Base-by-base conservation (phyloP, 176 grass and related monocot species). In the Tillandsia fasciculata region DNA sequence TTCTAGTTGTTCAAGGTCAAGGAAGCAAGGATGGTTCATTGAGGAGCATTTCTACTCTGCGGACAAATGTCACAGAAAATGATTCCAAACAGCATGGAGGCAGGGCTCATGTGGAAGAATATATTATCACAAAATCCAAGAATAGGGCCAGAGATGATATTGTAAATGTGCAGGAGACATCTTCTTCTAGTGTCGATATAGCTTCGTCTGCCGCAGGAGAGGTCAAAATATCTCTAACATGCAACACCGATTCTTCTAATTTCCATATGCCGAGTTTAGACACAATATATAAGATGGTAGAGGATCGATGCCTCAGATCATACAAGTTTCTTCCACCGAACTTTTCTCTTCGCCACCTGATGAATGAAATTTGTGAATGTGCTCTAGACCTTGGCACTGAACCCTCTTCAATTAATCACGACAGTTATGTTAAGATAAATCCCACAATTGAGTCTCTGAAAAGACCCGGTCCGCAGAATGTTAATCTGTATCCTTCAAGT, bases 281-380 rank as follows among this genome's bases (percentile, higher is more conserved):
- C 14, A 53, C 71, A 8, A 67, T 91, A 56, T 84, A 83, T 42
- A 86, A 84, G 65, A 77, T 73, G 63, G 69, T 83, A 10, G 91
- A 96, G 71, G 59, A 91, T 64, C 86, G 74, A 65, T 88, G 68
- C 65, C 69, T 83, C 27, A 75, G 29, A 63, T 88, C 87, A 9
- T 88, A 81, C 63, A 96, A 83, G 59, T 26, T 81, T 33, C 52
- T 84, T 11, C 77, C 76, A 69, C 69, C 91, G 9, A 64, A 76
- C 53, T 86, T 96, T 79, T 91, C 87, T 72, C 71, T 96, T 68
- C 65, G 74, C 67, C 81, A 77, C 49, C 50, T 96, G 22, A 77
- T 91, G 85, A 91, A 81, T 69, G 78, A 86, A 64, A 76, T 96
- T 77, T 96, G 91, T 63, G 65, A 91, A 74, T 74, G 15, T 68